Conservation (phyloP, 2,329 filamentous ascomycete species). For the Fusarium marasasianum region DNA sequence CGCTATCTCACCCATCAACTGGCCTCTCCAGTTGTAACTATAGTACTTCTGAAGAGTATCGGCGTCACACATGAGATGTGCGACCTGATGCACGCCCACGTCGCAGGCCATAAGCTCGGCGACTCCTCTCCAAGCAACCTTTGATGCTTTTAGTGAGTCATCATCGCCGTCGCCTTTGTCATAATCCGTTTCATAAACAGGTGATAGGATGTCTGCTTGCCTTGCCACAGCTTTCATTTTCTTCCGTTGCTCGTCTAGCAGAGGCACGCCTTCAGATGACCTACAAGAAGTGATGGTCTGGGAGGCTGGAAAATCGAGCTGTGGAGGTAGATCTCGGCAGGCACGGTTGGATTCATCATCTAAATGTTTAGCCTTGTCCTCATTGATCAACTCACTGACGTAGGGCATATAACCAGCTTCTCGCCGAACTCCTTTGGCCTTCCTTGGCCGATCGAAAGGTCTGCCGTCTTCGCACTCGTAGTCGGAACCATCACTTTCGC, state of each 20-base stretch:
- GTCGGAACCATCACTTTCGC: conserved; percentile 25
- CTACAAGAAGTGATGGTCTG: background rate
- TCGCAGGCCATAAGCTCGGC: conserved; percentile 38
- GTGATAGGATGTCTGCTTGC: background rate
- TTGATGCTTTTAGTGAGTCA: background rate
- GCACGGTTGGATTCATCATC: conserved; percentile 18
- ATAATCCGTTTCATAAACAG: background rate
- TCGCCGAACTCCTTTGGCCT: background rate
- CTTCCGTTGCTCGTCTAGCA: background rate
- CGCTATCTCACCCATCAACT: conserved; percentile 7
- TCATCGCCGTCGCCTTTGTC: background rate
- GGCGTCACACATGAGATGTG: conserved; percentile 20
- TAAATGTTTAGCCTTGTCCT: background rate
- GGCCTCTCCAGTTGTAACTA: conserved; percentile 36
- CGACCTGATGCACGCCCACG: conserved; percentile 37
- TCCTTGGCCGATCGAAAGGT: conserved; percentile 31
- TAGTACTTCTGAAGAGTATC: background rate
- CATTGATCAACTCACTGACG: background rate
- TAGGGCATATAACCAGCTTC: background rate
- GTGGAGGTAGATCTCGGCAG: conserved; percentile 10
- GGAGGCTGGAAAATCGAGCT: conserved; percentile 5
- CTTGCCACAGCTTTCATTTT: background rate
- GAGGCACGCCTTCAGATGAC: background rate
- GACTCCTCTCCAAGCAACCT: conserved; percentile 36
- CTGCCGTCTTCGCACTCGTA: conserved; percentile 8